These are phyloP conservation scores for Psilocybe tampanensis DNA, from an alignment of 768 basidiomycete species.

Conservation along the genomic window DNA sequence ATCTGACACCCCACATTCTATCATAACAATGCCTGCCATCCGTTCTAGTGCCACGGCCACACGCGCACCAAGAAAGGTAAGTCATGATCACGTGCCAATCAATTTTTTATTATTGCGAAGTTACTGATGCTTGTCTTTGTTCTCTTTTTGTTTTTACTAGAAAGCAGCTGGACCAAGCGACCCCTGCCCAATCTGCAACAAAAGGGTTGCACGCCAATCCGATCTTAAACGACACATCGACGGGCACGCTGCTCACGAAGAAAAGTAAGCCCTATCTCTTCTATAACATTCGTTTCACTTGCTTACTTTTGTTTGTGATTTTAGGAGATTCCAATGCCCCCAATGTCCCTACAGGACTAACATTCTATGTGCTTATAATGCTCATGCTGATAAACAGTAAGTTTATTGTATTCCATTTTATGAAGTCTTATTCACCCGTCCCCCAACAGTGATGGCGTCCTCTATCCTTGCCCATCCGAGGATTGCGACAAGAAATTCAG, in stretches of 20 bases:
- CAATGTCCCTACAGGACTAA: neutral
- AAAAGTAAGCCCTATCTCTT: neutral
- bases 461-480: neutral
- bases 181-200: neutral
- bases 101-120: neutral
- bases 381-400: neutral
- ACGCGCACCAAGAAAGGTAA: neutral
- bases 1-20: neutral
- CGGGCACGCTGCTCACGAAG: neutral
- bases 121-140: neutral
- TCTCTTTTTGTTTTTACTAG: neutral
- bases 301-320: neutral
- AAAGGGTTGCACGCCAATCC: neutral
- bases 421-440: neutral
- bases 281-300: neutral
- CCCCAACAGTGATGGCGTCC: neutral
- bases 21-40: neutral
- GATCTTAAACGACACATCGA: slow-evolving; percentile 1
- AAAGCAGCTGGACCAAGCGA: neutral
- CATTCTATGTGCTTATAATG: neutral
- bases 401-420: neutral
- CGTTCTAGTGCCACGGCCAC: neutral
- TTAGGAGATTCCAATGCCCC: neutral
- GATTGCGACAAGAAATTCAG: neutral
- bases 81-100: neutral